A percentile compares a stretch with the other conserved stretches of the same genome.
Evolutionary conservation across 352 stramenopile species (phyloP).

Genomic region (Globisporangium okanoganense): DNA sequence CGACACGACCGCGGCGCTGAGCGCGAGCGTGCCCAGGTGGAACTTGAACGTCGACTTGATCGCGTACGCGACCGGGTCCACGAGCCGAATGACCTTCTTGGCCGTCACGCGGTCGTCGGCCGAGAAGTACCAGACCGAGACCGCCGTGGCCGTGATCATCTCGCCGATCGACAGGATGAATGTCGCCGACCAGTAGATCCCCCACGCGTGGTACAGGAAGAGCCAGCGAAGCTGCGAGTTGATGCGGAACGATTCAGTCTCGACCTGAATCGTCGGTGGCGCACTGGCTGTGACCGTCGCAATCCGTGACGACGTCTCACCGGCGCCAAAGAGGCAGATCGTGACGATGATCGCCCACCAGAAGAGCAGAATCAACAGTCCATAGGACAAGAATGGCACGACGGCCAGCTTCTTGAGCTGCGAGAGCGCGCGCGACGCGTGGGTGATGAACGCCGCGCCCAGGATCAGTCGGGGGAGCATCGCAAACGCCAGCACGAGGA

Average conservation of each 20-base stretch:
- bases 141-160: slow-evolving; percentile 70
- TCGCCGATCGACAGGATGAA: slow-evolving; percentile 67
- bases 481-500: slow-evolving; percentile 55
- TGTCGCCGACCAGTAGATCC: slow-evolving; percentile 76
- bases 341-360: slow-evolving; percentile 71
- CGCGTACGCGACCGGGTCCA: slow-evolving; percentile 66
- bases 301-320: slow-evolving; percentile 51
- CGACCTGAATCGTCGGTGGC: slow-evolving; percentile 45
- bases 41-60: slow-evolving; percentile 56
- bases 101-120: slow-evolving; percentile 53
- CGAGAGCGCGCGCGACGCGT: slow-evolving; percentile 58
- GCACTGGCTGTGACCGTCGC: slow-evolving; percentile 48
- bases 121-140: slow-evolving; percentile 80
- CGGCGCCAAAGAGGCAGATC: slow-evolving; percentile 71
- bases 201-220: slow-evolving; percentile 72
- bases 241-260: slow-evolving; percentile 65
- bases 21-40: slow-evolving; percentile 68
- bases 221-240: slow-evolving; percentile 66
- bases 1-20: slow-evolving; percentile 55
- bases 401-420: slow-evolving; percentile 65
- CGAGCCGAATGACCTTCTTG: slow-evolving; percentile 46
- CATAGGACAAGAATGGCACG: slow-evolving; percentile 65
- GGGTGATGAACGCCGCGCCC: slow-evolving; percentile 73
- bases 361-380: slow-evolving; percentile 64
- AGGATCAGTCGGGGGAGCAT: slow-evolving; percentile 66